These are phyloP conservation scores for Sideroxylon spinosum DNA, from an alignment of 179 eudicot species.

Conservation along the genomic window DNA sequence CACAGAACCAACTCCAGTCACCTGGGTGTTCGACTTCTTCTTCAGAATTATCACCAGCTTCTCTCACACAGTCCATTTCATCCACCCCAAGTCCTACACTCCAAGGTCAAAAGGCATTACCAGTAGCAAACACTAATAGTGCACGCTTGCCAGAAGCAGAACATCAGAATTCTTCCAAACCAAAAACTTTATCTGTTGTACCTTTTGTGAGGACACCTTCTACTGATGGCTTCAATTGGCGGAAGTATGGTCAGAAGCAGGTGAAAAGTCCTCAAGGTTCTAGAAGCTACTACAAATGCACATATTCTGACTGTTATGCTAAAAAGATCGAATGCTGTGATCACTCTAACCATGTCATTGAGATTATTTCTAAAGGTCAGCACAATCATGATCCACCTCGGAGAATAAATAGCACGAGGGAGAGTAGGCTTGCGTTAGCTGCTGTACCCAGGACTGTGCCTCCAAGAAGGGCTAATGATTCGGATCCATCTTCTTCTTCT, in stretches of 20 bases:
- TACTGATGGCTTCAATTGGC: slow-evolving; percentile 69
- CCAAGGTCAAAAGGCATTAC: slow-evolving; percentile 19
- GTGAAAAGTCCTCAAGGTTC: slow-evolving; percentile 83
- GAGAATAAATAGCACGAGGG: slow-evolving; percentile 35
- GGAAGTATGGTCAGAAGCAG: slow-evolving; percentile 95
- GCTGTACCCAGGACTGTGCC: slow-evolving; percentile 19
- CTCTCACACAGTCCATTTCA: slow-evolving; percentile 31
- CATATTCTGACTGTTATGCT: slow-evolving; percentile 46
- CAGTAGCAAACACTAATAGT: slow-evolving; percentile 18
- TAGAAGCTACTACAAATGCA: slow-evolving; percentile 81
- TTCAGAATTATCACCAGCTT: slow-evolving; percentile 28
- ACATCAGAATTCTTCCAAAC: slow-evolving; percentile 17
- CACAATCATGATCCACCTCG: slow-evolving; percentile 85
- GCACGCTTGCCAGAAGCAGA: slow-evolving; percentile 12
- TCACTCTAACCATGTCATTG: slow-evolving; percentile 33
- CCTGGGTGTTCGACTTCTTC: slow-evolving; percentile 27
- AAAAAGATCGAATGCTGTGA: slow-evolving; percentile 71
- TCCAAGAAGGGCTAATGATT: slow-evolving; percentile 23
- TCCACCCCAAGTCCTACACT: slow-evolving; percentile 20
- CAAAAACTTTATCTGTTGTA: slow-evolving; percentile 19
- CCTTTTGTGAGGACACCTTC: slow-evolving; percentile 38
- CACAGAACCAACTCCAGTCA: slow-evolving; percentile 22
- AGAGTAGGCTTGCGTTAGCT: slow-evolving; percentile 32
- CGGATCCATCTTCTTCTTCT: slow-evolving; percentile 25
- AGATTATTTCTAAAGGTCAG: slow-evolving; percentile 49